Evolutionary conservation across 2,329 filamentous ascomycete species (phyloP), one percentile per base, ranked within the genome.

Genomic region (Fusarium sulawesiense): DNA sequence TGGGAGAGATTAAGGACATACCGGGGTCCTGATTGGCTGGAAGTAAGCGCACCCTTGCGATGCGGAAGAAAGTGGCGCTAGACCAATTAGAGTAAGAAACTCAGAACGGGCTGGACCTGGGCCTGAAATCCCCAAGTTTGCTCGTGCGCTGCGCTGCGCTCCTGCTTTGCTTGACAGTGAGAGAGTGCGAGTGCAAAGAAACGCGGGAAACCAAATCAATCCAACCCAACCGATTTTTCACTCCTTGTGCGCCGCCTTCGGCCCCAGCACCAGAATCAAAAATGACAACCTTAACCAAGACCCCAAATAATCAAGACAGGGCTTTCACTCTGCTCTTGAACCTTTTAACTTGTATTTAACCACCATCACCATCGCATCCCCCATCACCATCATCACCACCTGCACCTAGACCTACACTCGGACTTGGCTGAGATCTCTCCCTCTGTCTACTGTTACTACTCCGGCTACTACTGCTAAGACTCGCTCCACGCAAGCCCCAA

Each of bases 201-300:
- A 65, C 62, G 60, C 63, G 65, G 74, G 69, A 77, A 78, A 71
- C 51, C 58, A 61, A 61, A 75, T 74, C 77, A 76, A 68, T 66
- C 66, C 55, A 71, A 77, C 76, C 72, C 65, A 71, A 77, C 77
- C 73, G 63, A 75, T 77, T 66, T 66, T 66, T 55, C 76, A 73
- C 78, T 72, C 74, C 76, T 77, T 78, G 77, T 80, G 79, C 77
- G 78, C 78, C 77, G 78, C 78, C 78, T 77, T 76, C 57, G 75
- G 77, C 78, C 77, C 78, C 77, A 78, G 64, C 78, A 76, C 71
- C 78, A 78, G 60, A 78, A 75, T 71, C 62, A 54, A 80, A 78
- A 77, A 75, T 78, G 77, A 78, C 78, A 78, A 80, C 80, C 77
- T 80, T 80, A 76, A 80, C 79, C 76, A 80, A 78, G 74, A 68